These are phyloP conservation scores for Arctium lappa DNA, from an alignment of 129 eudicot genomes.

Conservation along the genomic window DNA sequence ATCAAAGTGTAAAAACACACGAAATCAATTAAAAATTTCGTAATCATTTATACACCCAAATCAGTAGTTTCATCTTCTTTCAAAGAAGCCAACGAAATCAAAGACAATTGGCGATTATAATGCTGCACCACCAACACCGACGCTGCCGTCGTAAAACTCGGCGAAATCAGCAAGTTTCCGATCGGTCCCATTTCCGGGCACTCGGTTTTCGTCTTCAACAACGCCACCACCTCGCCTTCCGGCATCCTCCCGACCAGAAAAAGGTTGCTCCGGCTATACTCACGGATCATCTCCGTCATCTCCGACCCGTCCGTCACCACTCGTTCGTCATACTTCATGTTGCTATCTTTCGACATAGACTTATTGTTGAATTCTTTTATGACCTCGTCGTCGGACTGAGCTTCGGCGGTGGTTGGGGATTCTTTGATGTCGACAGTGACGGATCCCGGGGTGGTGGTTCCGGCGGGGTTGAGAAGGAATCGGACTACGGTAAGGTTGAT, in stretches of 20 bases:
- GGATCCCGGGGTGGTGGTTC: conserved; percentile 13
- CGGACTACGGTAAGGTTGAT: conserved; percentile 46
- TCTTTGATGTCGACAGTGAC: conserved; percentile 32
- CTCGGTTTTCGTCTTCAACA: conserved; percentile 35
- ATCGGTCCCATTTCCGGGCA: conserved; percentile 71
- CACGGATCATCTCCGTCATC: conserved; percentile 21
- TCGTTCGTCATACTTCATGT: conserved; percentile 43
- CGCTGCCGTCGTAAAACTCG: conserved; percentile 37
- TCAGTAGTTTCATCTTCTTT: conserved; percentile 33
- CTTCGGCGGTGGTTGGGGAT: neutral
- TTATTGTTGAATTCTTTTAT: conserved; percentile 35
- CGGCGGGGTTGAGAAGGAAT: conserved; percentile 36
- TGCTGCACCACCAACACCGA: conserved; percentile 70
- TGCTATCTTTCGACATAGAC: conserved; percentile 3
- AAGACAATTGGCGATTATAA: conserved; percentile 32
- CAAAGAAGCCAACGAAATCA: conserved; percentile 37
- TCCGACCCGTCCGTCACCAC: conserved; percentile 28
- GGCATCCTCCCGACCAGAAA: conserved; percentile 66
- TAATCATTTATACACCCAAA: conserved; percentile 14
- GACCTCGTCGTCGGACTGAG: conserved; percentile 31
- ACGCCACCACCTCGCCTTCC: conserved; percentile 46
- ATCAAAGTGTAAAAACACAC: neutral
- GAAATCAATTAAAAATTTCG: neutral
- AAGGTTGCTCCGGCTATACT: conserved; percentile 43
- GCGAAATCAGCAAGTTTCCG: conserved; percentile 46